These are phyloP conservation scores for Gamarada debralockiae DNA, from an alignment of 495 filamentous ascomycete genomes.

Conservation along the genomic window DNA sequence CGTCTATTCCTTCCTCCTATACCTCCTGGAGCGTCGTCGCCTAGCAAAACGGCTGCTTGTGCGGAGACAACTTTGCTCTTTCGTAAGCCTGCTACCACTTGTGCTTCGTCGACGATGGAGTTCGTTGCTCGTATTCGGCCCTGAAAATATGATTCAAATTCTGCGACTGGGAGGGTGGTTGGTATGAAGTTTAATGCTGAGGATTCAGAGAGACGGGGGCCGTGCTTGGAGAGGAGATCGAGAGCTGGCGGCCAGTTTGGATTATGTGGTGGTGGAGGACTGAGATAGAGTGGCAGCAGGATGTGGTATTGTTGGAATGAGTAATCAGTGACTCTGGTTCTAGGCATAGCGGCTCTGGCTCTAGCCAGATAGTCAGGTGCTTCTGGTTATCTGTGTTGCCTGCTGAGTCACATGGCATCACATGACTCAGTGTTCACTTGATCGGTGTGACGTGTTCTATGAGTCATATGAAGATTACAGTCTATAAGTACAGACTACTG, in stretches of 20 bases:
- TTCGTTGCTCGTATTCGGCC: conserved; percentile 87
- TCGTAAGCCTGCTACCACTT: conserved; percentile 68
- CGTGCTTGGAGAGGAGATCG: conserved; percentile 83
- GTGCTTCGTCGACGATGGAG: conserved; percentile 69
- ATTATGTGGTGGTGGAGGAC: conserved; percentile 69
- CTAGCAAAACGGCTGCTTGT: conserved; percentile 69
- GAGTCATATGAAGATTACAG: too few relatives aligned
- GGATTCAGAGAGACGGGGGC: conserved; percentile 81
- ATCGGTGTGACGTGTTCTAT: too few relatives aligned
- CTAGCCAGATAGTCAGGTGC: too few relatives aligned
- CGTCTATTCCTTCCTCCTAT: conserved; percentile 60
- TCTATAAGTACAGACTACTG: too few relatives aligned
- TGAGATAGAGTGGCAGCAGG: conserved; percentile 84
- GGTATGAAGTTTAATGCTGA: conserved; percentile 86
- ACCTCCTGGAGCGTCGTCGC: conserved; percentile 53
- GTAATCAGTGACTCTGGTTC: too few relatives aligned
- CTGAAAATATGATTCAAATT: conserved; percentile 88
- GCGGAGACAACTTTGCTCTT: conserved; percentile 67
- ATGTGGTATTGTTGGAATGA: too few relatives aligned
- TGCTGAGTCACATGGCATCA: too few relatives aligned
- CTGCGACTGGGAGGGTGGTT: conserved; percentile 64
- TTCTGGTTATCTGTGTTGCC: too few relatives aligned
- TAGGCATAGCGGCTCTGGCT: too few relatives aligned
- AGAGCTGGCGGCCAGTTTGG: conserved; percentile 77
- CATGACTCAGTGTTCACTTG: too few relatives aligned